Conservation (phyloP, 345 rosid species). For the Brassica incana region DNA sequence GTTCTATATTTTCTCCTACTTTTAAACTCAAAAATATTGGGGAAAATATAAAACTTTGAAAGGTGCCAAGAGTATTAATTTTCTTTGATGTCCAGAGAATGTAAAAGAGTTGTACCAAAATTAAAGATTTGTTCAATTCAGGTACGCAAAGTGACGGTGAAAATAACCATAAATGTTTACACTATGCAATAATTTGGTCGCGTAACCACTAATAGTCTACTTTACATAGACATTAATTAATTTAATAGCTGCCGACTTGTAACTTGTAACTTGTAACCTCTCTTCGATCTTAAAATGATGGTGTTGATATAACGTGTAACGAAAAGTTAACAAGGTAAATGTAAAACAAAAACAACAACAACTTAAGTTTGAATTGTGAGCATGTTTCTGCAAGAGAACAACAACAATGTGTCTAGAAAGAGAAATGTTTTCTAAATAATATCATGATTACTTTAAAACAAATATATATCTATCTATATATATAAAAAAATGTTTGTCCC, state of each 20-base stretch:
- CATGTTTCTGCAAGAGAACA: slow-evolving; percentile 26
- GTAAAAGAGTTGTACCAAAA: slow-evolving; percentile 3
- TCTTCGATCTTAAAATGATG: background rate
- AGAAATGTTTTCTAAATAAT: too few relatives aligned
- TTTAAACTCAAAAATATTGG: too few relatives aligned
- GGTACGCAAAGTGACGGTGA: slow-evolving; percentile 25
- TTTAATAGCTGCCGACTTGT: background rate
- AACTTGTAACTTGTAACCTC: slow-evolving; percentile 7
- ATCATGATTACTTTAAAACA: too few relatives aligned
- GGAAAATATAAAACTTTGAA: too few relatives aligned
- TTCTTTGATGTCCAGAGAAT: slow-evolving; percentile 23
- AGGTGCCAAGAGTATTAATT: too few relatives aligned
- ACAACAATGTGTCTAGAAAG: slow-evolving; percentile 8
- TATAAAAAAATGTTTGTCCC: too few relatives aligned
- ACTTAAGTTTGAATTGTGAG: background rate
- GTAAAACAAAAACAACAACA: background rate
- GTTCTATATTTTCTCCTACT: background rate
- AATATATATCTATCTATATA: background rate
- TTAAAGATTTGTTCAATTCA: slow-evolving; percentile 13
- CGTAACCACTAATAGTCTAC: slow-evolving; percentile 19
- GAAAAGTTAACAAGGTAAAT: background rate
- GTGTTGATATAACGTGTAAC: background rate
- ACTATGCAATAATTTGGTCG: slow-evolving; percentile 34
- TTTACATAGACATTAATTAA: background rate
- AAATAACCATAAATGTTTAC: slow-evolving; percentile 24